phyloP scores from a whole-genome alignment of 2,329 filamentous ascomycete genomes.

The Albifimbria verrucaria region DNA sequence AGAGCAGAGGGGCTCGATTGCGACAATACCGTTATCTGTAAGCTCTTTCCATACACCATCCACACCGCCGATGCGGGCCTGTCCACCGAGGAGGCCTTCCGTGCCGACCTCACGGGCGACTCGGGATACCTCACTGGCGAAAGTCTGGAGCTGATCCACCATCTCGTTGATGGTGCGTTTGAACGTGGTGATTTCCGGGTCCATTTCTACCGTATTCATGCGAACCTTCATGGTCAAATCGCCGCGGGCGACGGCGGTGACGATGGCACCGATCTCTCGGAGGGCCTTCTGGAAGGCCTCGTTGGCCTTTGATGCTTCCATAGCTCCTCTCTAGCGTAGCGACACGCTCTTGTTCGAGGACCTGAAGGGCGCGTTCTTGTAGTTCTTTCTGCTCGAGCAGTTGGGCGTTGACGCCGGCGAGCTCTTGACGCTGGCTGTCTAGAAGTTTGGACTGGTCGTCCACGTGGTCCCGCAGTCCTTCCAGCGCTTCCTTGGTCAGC shows the following conservation, averaged over 20 bases:
- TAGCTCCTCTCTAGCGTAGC: conserved; percentile 87
- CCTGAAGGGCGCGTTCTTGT: conserved; percentile 76
- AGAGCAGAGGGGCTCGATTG: neutral
- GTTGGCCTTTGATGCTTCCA: conserved; percentile 98
- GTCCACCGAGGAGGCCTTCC: conserved; percentile 88
- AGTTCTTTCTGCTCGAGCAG: conserved; percentile 81
- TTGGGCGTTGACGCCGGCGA: conserved; percentile 81
- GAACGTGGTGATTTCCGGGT: conserved; percentile 96
- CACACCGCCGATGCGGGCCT: conserved; percentile 89
- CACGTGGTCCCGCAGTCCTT: conserved; percentile 83
- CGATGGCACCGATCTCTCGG: conserved; percentile 94
- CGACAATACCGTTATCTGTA: conserved; percentile 69
- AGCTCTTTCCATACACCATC: conserved; percentile 97
- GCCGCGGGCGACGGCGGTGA: conserved; percentile 91
- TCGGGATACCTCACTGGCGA: conserved; percentile 92
- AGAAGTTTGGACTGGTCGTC: conserved; percentile 93
- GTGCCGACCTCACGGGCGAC: conserved; percentile 95
- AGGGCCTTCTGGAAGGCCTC: conserved; percentile 97
- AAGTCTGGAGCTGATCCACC: conserved; percentile 97
- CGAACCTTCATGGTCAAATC: conserved; percentile 96
- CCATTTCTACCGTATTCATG: conserved; percentile 94
- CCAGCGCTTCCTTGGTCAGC: conserved; percentile 78
- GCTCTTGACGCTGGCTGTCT: conserved; percentile 79
- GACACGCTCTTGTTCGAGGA: conserved; percentile 84
- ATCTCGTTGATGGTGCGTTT: conserved; percentile 98